Conservation (phyloP, 2,329 filamentous ascomycete species). For the Byssothecium circinans region DNA sequence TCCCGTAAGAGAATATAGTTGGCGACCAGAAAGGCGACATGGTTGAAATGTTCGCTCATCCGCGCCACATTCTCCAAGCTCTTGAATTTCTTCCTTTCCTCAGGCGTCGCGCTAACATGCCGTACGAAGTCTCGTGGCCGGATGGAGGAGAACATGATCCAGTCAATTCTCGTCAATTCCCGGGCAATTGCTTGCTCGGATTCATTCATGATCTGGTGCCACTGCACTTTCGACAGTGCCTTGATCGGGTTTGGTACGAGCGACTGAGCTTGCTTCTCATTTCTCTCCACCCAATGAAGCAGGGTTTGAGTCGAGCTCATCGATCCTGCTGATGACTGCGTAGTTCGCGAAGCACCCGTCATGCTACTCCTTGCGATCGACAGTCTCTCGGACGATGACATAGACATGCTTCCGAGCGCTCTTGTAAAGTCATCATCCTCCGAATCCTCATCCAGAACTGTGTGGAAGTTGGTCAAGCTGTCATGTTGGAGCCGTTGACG, state of each 20-base stretch:
- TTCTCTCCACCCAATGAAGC: constrained; percentile 72
- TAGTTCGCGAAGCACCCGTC: constrained; percentile 25
- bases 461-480: constrained; percentile 46
- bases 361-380: constrained; percentile 35
- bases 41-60: constrained; percentile 82
- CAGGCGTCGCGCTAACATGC: constrained; percentile 75
- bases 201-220: constrained; percentile 86
- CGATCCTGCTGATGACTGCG: constrained; percentile 28
- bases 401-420: constrained; percentile 35
- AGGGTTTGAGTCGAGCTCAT: constrained; percentile 48
- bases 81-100: constrained; percentile 73
- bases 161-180: constrained; percentile 93
- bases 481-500: constrained; percentile 55
- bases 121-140: constrained; percentile 89
- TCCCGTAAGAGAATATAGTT: constrained; percentile 74
- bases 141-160: constrained; percentile 97
- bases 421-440: constrained; percentile 39
- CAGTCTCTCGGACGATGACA: constrained; percentile 26
- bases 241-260: constrained; percentile 71
- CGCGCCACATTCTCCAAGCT: constrained; percentile 85
- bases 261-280: constrained; percentile 73
- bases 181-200: constrained; percentile 83
- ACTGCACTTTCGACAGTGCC: constrained; percentile 80
- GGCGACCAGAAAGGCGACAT: constrained; percentile 58
- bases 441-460: constrained; percentile 44